phyloP scores from a whole-genome alignment of 495 filamentous ascomycete genomes.

The Penicillium cosmopolitanum region DNA sequence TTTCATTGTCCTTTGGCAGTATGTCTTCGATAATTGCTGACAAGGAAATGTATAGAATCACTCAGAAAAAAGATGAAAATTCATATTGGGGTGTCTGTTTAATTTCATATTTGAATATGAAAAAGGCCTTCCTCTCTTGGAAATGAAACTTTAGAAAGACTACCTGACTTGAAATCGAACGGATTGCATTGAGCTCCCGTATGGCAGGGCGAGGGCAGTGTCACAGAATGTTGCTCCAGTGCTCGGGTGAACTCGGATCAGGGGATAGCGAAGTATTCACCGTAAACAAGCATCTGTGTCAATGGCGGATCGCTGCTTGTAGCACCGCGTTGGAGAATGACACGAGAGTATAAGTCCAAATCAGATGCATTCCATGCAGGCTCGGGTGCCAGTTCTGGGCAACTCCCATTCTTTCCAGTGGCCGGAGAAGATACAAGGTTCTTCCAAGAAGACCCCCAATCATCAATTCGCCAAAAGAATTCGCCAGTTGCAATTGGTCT shows the following conservation, averaged over 20 bases:
- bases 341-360: slow-evolving; percentile 6
- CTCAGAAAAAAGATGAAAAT: too few relatives aligned
- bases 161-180: too few relatives aligned
- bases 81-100: too few relatives aligned
- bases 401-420: slow-evolving; percentile 7
- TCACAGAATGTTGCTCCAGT: too few relatives aligned
- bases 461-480: slow-evolving; percentile 10
- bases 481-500: slow-evolving; percentile 3
- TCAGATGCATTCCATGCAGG: slow-evolving; percentile 9
- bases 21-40: too few relatives aligned
- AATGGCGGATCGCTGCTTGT: background rate
- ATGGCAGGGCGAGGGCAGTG: too few relatives aligned
- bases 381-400: slow-evolving; percentile 7
- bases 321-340: slow-evolving; percentile 4
- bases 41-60: too few relatives aligned
- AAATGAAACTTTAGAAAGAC: too few relatives aligned
- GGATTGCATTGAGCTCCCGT: too few relatives aligned
- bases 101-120: too few relatives aligned
- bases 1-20: too few relatives aligned
- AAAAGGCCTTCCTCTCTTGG: too few relatives aligned
- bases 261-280: background rate
- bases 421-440: slow-evolving; percentile 10
- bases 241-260: background rate
- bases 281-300: background rate
- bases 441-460: slow-evolving; percentile 1